These are phyloP conservation scores for Yueomyces sp. DNA, from an alignment of 805 yeast species.

Conservation along the genomic window DNA sequence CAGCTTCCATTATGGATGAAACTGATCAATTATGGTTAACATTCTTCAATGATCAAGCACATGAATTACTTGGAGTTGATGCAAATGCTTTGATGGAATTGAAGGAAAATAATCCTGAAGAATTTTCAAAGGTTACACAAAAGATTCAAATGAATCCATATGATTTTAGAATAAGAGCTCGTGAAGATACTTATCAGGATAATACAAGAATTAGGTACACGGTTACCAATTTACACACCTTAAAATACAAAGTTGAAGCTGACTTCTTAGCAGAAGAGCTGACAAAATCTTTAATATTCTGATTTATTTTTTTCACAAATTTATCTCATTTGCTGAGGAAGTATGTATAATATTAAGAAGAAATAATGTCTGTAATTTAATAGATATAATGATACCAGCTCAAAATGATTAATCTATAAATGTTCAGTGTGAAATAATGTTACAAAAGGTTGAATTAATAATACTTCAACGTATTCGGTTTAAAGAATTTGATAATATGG, in stretches of 20 bases:
- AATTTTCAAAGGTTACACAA: conserved; percentile 32
- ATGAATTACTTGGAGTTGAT: conserved; percentile 44
- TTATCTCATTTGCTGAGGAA: too few relatives aligned
- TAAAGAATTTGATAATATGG: conserved; percentile 60
- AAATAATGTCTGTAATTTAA: too few relatives aligned
- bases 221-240: conserved; percentile 36
- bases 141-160: conserved; percentile 53
- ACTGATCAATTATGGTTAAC: conserved; percentile 82
- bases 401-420: too few relatives aligned
- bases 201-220: conserved; percentile 63
- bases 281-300: conserved; percentile 10
- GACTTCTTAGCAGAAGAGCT: conserved; percentile 36
- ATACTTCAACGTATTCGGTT: conserved; percentile 46
- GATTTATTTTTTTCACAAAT: neutral
- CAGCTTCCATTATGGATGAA: conserved; percentile 63
- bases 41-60: conserved; percentile 76
- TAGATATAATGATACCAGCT: too few relatives aligned
- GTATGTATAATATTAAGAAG: too few relatives aligned
- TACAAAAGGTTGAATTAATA: neutral
- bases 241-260: conserved; percentile 49
- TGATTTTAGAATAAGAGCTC: conserved; percentile 66
- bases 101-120: conserved; percentile 33
- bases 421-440: neutral
- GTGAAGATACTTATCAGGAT: conserved; percentile 75
- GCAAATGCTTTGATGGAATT: conserved; percentile 44